These are phyloP conservation scores for Cladosporium phlei DNA, from an alignment of 2,329 filamentous ascomycete genomes.

Conservation along the genomic window DNA sequence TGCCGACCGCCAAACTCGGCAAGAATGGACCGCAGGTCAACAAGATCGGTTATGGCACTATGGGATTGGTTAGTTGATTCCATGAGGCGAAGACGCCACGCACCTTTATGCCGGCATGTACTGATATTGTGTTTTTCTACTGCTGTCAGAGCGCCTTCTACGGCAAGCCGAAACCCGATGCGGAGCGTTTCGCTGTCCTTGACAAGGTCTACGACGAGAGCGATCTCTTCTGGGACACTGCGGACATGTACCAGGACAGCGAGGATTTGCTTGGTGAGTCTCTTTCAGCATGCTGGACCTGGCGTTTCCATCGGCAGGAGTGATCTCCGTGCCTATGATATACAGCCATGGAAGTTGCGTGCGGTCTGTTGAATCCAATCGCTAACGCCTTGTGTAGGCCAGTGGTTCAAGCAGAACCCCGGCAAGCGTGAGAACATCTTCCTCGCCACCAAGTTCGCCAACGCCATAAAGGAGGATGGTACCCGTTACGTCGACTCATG, in stretches of 20 bases:
- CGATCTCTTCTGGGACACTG: constrained; percentile 49
- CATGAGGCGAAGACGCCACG: too few species aligned
- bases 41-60: constrained; percentile 50
- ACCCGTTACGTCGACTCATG: constrained; percentile 34
- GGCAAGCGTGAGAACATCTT: constrained; percentile 47
- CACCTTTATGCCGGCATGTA: too few species aligned
- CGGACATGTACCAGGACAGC: constrained; percentile 37
- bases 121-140: too few species aligned
- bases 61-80: constrained; percentile 45
- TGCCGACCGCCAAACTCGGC: constrained; percentile 46
- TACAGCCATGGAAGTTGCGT: too few species aligned
- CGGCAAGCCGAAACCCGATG: constrained; percentile 44
- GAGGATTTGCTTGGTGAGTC: constrained; percentile 44
- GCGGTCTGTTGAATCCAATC: too few species aligned
- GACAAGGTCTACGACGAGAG: constrained; percentile 49
- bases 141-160: constrained; percentile 37
- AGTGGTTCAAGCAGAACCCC: constrained; percentile 40
- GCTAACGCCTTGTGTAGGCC: too few species aligned
- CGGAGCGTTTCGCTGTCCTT: constrained; percentile 49
- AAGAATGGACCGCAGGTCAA: constrained; percentile 50
- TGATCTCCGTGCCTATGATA: not conserved
- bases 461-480: constrained; percentile 37
- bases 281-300: too few species aligned
- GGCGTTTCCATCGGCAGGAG: not conserved
- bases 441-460: constrained; percentile 52